These are phyloP conservation scores for Rhodofomes roseus DNA, from an alignment of 1,284 basidiomycete species.

Conservation along the genomic window DNA sequence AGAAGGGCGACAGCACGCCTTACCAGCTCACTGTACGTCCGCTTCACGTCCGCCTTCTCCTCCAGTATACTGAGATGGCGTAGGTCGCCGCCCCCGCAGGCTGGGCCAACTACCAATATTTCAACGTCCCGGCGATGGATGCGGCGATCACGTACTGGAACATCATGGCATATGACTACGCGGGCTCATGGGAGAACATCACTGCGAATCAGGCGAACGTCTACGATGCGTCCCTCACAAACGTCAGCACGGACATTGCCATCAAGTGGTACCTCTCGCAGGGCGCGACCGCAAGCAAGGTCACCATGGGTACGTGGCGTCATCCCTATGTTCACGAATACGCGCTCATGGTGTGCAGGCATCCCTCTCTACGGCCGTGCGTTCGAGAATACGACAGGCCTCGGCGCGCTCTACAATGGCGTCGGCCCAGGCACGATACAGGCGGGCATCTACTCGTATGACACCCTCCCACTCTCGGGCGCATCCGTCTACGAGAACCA, in stretches of 20 bases:
- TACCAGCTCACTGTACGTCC: slow-evolving; percentile 51
- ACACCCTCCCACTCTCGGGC: slow-evolving; percentile 60
- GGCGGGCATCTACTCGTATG: slow-evolving; percentile 75
- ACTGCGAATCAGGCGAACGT: slow-evolving; percentile 83
- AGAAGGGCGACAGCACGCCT: slow-evolving; percentile 57
- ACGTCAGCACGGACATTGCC: slow-evolving; percentile 69
- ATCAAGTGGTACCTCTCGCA: slow-evolving; percentile 61
- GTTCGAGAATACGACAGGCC: slow-evolving; percentile 76
- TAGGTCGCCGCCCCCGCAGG: slow-evolving; percentile 59
- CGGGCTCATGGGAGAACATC: slow-evolving; percentile 64
- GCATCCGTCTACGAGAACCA: slow-evolving; percentile 65
- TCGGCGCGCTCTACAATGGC: slow-evolving; percentile 73
- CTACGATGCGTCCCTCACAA: slow-evolving; percentile 60
- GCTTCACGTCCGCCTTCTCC: neutral
- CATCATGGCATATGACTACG: slow-evolving; percentile 86
- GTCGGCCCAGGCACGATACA: slow-evolving; percentile 75
- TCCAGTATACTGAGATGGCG: neutral
- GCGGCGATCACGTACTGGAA: slow-evolving; percentile 82
- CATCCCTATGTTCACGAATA: neutral
- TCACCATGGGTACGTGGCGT: slow-evolving; percentile 63
- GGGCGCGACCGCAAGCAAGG: slow-evolving; percentile 72
- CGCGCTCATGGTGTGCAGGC: slow-evolving; percentile 34
- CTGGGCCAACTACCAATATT: slow-evolving; percentile 57
- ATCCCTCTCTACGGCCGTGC: slow-evolving; percentile 85
- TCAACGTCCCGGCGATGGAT: slow-evolving; percentile 75